Evolutionary conservation across 768 basidiomycete genomes (phyloP).

Genomic region (Podaxis carcinomalis): DNA sequence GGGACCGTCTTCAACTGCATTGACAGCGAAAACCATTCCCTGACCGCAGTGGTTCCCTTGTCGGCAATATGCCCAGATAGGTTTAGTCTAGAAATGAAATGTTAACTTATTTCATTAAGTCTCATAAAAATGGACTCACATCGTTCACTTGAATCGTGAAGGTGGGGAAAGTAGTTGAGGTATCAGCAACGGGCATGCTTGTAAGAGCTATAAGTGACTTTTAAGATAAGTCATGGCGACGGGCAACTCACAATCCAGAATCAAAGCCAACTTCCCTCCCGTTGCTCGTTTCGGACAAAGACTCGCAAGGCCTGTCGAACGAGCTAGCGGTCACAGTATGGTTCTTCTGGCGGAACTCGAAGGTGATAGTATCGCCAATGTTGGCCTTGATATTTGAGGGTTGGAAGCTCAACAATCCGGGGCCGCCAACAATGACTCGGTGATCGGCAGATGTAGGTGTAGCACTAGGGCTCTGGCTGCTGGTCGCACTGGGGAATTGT

Average conservation of each 20-base stretch:
- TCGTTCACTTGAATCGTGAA: conserved; percentile 53
- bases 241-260: conserved; percentile 38
- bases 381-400: conserved; percentile 44
- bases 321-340: conserved; percentile 42
- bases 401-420: conserved; percentile 30
- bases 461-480: not conserved
- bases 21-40: conserved; percentile 65
- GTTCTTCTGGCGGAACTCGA: conserved; percentile 45
- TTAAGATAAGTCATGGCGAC: not conserved
- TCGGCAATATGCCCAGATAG: conserved; percentile 58
- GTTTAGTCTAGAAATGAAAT: conserved; percentile 23
- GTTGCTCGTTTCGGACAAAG: conserved; percentile 38
- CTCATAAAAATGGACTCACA: conserved; percentile 23
- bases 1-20: conserved; percentile 44
- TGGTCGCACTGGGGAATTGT: conserved; percentile 1
- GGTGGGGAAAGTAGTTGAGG: conserved; percentile 43
- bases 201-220: not conserved
- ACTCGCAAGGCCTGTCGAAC: conserved; percentile 38
- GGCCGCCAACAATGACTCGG: conserved; percentile 38
- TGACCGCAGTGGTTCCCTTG: conserved; percentile 49
- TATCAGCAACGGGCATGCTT: conserved; percentile 45
- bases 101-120: not conserved
- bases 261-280: conserved; percentile 40
- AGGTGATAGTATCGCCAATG: conserved; percentile 44
- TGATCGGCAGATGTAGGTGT: conserved; percentile 25